Evolutionary conservation across 1,284 basidiomycete genomes (phyloP).

Genomic region (Ceratorhiza oryzae-sativae): DNA sequence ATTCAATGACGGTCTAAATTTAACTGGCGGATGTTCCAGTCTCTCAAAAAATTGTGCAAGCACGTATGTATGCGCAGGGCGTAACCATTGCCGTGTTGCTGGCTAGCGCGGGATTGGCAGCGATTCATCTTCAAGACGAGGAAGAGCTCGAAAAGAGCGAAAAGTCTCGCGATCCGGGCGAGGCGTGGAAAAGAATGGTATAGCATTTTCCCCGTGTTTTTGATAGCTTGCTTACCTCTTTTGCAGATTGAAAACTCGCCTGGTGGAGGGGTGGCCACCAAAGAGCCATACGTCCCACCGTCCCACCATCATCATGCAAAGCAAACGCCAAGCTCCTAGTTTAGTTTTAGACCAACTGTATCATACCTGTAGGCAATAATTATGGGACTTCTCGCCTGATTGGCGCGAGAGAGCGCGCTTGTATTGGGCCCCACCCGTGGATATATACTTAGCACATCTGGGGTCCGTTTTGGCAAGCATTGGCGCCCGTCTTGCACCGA

Average conservation of each 20-base stretch:
- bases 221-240: not conserved
- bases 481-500: too few species aligned
- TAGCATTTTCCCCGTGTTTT: not conserved
- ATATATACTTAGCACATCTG: too few species aligned
- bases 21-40: not conserved
- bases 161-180: slow-evolving; percentile 45
- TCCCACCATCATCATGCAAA: slow-evolving; percentile 7
- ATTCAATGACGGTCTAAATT: not conserved
- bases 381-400: too few species aligned
- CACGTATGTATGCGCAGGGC: slow-evolving; percentile 36
- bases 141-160: slow-evolving; percentile 65
- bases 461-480: too few species aligned
- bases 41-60: slow-evolving; percentile 28
- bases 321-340: not conserved
- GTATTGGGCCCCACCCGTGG: too few species aligned
- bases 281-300: slow-evolving; percentile 11
- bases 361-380: too few species aligned
- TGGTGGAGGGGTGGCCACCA: not conserved
- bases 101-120: slow-evolving; percentile 27
- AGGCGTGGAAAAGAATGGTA: slow-evolving; percentile 32
- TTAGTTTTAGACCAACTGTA: too few species aligned
- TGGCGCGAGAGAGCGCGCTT: too few species aligned
- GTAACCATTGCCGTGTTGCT: slow-evolving; percentile 7
- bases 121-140: slow-evolving; percentile 48
- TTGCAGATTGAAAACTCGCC: slow-evolving; percentile 1